A percentile compares a stretch with the other conserved stretches of the same genome.
These are phyloP conservation scores for Pugionium dolabratum DNA, from an alignment of 345 rosid genomes.

Conservation along the genomic window DNA sequence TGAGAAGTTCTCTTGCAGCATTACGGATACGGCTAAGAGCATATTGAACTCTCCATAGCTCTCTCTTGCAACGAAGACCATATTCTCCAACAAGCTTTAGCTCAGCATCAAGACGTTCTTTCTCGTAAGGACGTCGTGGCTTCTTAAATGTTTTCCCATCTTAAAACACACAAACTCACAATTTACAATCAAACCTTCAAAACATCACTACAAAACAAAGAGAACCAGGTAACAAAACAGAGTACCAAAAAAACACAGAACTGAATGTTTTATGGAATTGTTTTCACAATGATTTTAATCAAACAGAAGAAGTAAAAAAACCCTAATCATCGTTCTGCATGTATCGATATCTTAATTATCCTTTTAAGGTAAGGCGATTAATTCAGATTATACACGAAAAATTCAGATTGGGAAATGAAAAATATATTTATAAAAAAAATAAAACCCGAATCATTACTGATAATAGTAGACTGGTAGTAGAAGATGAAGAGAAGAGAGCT, in stretches of 20 bases:
- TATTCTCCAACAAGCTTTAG: constrained; percentile 67
- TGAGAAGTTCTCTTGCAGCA: constrained; percentile 61
- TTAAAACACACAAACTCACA: background rate
- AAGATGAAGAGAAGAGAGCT: constrained; percentile 17
- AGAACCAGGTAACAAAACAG: too few species aligned
- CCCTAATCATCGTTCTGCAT: too few species aligned
- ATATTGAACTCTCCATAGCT: constrained; percentile 67
- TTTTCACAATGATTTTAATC: too few species aligned
- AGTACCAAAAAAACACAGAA: too few species aligned
- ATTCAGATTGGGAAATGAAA: too few species aligned
- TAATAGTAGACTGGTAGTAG: background rate
- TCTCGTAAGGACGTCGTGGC: constrained; percentile 53
- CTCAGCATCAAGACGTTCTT: constrained; percentile 62
- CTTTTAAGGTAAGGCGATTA: too few species aligned
- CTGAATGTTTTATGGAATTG: too few species aligned
- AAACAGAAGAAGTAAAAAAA: too few species aligned
- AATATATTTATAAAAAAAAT: too few species aligned
- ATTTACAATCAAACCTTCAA: background rate
- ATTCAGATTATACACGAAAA: too few species aligned
- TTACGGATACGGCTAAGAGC: constrained; percentile 60
- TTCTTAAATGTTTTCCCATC: constrained; percentile 53
- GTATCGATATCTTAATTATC: too few species aligned
- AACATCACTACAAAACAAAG: too few species aligned
- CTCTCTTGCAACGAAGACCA: constrained; percentile 62
- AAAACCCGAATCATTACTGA: background rate